Percentiles rank a stretch among this genome's conserved stretches.
Conservation (phyloP, 2,329 filamentous ascomycete genomes). For the Bretziella fagacearum region DNA sequence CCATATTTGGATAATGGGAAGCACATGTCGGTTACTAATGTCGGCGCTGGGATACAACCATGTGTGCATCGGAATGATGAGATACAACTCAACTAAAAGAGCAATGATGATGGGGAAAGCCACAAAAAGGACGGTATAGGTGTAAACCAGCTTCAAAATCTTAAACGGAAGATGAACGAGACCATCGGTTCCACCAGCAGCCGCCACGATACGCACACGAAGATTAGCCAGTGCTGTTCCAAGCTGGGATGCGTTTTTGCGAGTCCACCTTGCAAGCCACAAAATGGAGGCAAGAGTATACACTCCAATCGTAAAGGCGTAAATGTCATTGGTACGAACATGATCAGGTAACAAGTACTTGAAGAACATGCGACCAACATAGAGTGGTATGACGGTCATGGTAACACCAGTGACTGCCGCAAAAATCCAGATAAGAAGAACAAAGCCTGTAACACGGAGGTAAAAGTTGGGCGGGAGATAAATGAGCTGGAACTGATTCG, state of each 20-base stretch:
- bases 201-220: neutral
- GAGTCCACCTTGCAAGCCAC: constrained; percentile 31
- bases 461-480: constrained; percentile 79
- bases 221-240: constrained; percentile 9
- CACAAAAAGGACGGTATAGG: constrained; percentile 57
- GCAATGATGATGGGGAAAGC: constrained; percentile 68
- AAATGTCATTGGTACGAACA: constrained; percentile 78
- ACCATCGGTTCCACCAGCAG: neutral
- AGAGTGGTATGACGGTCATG: constrained; percentile 69
- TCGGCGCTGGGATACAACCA: constrained; percentile 37
- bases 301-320: constrained; percentile 82
- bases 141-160: constrained; percentile 41
- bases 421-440: constrained; percentile 83
- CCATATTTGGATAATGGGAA: constrained; percentile 87
- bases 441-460: constrained; percentile 64
- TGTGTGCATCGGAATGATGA: constrained; percentile 73
- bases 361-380: constrained; percentile 69
- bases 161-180: constrained; percentile 15
- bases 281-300: constrained; percentile 56
- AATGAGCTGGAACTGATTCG: constrained; percentile 49
- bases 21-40: constrained; percentile 37
- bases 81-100: constrained; percentile 68
- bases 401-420: constrained; percentile 74
- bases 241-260: constrained; percentile 19
- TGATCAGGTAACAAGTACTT: constrained; percentile 52